phyloP scores from a whole-genome alignment of 2,329 filamentous ascomycete genomes.

The Tolypocladium ovalisporum region DNA sequence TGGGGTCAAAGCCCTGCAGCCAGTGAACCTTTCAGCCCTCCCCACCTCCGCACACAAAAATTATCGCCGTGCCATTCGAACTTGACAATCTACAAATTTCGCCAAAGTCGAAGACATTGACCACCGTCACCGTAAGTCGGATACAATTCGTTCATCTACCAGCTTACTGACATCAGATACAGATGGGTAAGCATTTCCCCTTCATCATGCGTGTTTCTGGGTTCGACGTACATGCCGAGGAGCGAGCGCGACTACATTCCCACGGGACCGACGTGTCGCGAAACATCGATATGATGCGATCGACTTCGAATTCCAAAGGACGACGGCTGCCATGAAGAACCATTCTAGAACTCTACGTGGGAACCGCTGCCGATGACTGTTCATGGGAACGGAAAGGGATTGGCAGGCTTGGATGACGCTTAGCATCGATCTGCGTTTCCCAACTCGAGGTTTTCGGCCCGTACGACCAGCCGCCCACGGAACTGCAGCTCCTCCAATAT shows the following conservation, averaged over 20 bases:
- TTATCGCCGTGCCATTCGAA: constrained; percentile 24
- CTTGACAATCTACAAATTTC: constrained; percentile 29
- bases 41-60: constrained; percentile 31
- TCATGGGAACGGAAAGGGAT: not conserved
- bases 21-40: constrained; percentile 23
- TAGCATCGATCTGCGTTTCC: not conserved
- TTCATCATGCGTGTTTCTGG: constrained; percentile 10
- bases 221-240: not conserved
- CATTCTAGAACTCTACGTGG: too few relatives aligned
- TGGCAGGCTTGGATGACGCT: not conserved
- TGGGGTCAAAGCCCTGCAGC: constrained; percentile 25
- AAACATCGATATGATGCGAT: not conserved
- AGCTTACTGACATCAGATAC: constrained; percentile 25
- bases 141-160: constrained; percentile 22
- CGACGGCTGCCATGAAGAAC: not conserved
- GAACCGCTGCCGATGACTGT: too few relatives aligned
- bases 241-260: not conserved
- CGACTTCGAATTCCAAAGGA: not conserved
- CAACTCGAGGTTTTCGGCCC: not conserved
- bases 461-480: not conserved
- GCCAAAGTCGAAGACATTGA: constrained; percentile 32
- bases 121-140: constrained; percentile 38
- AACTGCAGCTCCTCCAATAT: not conserved
- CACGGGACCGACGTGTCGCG: not conserved
- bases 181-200: constrained; percentile 49